Conservation (phyloP, 352 stramenopile genomes). For the Plasmopara viticola region DNA sequence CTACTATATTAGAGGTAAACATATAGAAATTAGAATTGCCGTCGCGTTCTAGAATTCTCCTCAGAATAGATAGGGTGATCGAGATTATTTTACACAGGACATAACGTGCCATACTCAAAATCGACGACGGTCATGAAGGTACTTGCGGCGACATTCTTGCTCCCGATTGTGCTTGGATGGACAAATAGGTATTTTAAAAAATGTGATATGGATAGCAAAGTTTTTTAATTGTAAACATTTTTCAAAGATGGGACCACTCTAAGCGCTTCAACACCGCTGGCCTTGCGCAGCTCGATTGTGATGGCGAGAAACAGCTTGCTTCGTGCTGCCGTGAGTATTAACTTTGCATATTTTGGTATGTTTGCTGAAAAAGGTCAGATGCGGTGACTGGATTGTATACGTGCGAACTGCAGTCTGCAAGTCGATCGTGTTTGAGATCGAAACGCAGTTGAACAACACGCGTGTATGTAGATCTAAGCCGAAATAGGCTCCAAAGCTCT, state of each 20-base stretch:
- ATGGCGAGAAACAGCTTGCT: slow-evolving; percentile 39
- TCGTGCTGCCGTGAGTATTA: slow-evolving; percentile 67
- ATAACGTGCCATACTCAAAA: neutral
- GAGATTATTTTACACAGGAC: slow-evolving; percentile 4
- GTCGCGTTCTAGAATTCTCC: slow-evolving; percentile 21
- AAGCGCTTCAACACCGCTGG: slow-evolving; percentile 67
- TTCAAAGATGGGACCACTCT: slow-evolving; percentile 66
- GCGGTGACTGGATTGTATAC: neutral
- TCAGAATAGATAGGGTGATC: slow-evolving; percentile 1
- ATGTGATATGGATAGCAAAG: neutral
- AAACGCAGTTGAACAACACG: slow-evolving; percentile 75
- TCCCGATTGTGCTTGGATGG: slow-evolving; percentile 35
- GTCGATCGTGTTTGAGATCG: slow-evolving; percentile 76
- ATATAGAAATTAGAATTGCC: neutral
- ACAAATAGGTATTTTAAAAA: slow-evolving; percentile 35
- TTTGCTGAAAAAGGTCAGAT: neutral
- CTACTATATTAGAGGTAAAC: slow-evolving; percentile 4
- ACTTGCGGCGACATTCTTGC: slow-evolving; percentile 10
- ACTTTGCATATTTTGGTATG: neutral
- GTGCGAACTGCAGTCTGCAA: slow-evolving; percentile 49
- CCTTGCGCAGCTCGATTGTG: slow-evolving; percentile 55
- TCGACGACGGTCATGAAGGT: slow-evolving; percentile 13
- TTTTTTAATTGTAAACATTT: neutral
- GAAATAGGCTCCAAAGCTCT: neutral
- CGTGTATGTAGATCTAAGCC: slow-evolving; percentile 9